Evolutionary conservation across 2,329 filamentous ascomycete genomes (phyloP), one percentile per base, ranked within the genome.

Genomic region (Cladosporium halotolerans): DNA sequence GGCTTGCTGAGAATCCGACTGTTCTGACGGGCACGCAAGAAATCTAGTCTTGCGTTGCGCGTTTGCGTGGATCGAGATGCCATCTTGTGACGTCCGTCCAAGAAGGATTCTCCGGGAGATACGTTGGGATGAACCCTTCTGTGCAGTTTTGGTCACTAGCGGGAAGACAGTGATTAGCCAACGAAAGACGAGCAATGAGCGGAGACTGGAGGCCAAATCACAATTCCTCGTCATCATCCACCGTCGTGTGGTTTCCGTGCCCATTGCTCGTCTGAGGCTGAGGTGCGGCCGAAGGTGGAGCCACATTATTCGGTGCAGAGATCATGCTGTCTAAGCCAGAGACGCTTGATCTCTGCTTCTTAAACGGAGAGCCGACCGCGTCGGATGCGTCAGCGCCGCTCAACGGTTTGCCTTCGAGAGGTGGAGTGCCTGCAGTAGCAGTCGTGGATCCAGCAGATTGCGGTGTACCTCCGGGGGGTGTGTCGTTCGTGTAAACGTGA

Each of bases 331-430:
- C 33, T 64, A 66, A 38, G 55, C 68, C 59, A 59, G 68, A 74
- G 19, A 82, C 62, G 61, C 83, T 87, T 1, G 84, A 80, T 34
- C 87, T 78, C 54, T 88, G 84, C 66, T 85, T 89, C 76, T 90
- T 90, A 62, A 88, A 77, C 1, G 87, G 87, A 59, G 85, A 89
- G 45, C 83, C 85, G 18, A 89, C 68, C 4, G 73, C 66, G 33
- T 81, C 78, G 16, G 76, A 74, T 2, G 71, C 71, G 4, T 78
- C 67, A 16, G 53, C 54, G 23, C 11, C 51, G 39, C 55, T 57
- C 46, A 31, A 52, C 19, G 61, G 58, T 8, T 60, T 52, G 16
- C 58, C 57, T 11, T 65, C 63, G 5, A 46, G 33, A 9, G 65
- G 64, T 64, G 70, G 57, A 56, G 66, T 60, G 54, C 64, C 60